These are phyloP conservation scores for Penicillium palitans DNA, from an alignment of 2,329 filamentous ascomycete species.

Conservation along the genomic window DNA sequence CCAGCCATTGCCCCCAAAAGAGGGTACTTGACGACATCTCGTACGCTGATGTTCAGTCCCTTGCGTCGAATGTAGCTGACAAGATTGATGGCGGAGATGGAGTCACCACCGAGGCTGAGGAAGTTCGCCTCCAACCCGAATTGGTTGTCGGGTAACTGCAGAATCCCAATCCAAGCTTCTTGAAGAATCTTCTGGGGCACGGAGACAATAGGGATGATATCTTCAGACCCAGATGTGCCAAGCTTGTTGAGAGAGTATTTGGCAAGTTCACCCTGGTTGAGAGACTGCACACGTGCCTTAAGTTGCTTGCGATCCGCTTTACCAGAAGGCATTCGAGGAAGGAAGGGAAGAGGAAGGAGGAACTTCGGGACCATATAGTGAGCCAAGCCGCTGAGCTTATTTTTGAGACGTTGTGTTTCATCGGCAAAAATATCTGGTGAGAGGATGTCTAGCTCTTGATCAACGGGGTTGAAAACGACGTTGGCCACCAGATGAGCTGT, in stretches of 20 bases:
- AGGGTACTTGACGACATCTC: not conserved
- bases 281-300: not conserved
- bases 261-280: not conserved
- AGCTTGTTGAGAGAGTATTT: not conserved
- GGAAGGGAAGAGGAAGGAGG: not conserved
- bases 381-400: not conserved
- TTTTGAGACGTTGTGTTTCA: not conserved
- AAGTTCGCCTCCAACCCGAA: not conserved
- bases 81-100: not conserved
- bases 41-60: not conserved
- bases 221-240: not conserved
- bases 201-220: not conserved
- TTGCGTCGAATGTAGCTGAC: not conserved
- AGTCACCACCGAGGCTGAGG: not conserved
- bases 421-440: not conserved
- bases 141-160: not conserved
- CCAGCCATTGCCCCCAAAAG: not conserved
- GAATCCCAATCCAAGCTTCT: not conserved
- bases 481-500: not conserved
- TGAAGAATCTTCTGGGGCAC: not conserved
- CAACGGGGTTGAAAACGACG: not conserved
- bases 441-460: not conserved
- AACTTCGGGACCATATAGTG: not conserved
- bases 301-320: not conserved
- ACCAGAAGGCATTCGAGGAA: not conserved